Conservation (phyloP, 495 filamentous ascomycete species). For the Penicillium angulare region DNA sequence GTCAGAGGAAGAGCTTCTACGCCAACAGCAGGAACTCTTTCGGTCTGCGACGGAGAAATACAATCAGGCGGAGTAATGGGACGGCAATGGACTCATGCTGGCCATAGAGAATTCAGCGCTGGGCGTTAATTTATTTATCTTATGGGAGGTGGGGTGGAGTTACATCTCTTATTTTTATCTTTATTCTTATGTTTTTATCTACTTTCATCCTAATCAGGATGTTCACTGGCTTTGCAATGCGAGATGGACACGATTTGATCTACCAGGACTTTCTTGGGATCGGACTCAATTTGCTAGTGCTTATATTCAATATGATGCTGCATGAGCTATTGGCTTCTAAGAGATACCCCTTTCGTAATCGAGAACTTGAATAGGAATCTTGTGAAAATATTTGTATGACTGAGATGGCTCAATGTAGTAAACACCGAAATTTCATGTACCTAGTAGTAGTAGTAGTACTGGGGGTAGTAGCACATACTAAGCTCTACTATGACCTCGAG, state of each 20-base stretch:
- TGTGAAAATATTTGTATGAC: too few species aligned
- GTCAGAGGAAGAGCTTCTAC: constrained; percentile 82
- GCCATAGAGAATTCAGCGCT: constrained; percentile 34
- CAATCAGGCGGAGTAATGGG: constrained; percentile 49
- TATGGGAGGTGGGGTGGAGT: background rate
- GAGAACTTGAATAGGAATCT: too few species aligned
- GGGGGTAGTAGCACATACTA: too few species aligned
- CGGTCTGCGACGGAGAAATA: constrained; percentile 76
- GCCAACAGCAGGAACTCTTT: constrained; percentile 89
- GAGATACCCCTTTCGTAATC: too few species aligned
- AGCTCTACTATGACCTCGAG: too few species aligned
- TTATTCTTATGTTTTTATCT: background rate
- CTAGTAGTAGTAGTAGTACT: too few species aligned
- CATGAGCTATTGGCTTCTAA: too few species aligned
- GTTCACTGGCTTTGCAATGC: background rate
- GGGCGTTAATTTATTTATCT: constrained; percentile 18
- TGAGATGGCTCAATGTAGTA: too few species aligned
- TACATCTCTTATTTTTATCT: constrained; percentile 6
- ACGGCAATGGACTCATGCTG: constrained; percentile 30
- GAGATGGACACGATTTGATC: background rate
- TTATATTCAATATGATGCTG: too few species aligned
- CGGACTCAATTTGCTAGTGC: too few species aligned
- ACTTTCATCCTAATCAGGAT: background rate
- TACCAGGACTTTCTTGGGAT: too few species aligned
- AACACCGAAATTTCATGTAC: too few species aligned